Conservation (phyloP, 164 flowering plant genomes). For the Protea cynaroides region DNA sequence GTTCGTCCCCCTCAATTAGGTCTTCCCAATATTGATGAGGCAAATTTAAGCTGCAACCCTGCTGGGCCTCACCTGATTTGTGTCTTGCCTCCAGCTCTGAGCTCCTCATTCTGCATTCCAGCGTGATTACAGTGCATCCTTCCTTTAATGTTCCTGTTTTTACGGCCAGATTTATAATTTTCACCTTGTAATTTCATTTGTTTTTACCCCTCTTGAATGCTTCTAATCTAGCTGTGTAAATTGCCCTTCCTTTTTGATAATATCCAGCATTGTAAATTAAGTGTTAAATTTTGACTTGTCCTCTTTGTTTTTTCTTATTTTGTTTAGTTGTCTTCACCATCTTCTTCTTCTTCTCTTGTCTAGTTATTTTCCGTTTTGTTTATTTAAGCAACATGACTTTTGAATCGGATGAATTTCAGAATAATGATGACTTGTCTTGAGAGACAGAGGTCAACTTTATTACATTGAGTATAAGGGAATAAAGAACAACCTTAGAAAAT, state of each 20-base stretch:
- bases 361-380: no score
- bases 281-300: not conserved
- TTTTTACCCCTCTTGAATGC: not conserved
- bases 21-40: slow-evolving; percentile 59
- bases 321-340: no score
- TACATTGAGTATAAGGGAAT: no score
- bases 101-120: slow-evolving; percentile 89
- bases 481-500: no score
- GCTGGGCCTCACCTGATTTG: slow-evolving; percentile 90
- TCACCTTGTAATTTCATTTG: not conserved
- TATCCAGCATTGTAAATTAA: not conserved
- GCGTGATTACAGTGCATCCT: slow-evolving; percentile 24
- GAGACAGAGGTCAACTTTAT: no score
- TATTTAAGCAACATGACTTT: no score
- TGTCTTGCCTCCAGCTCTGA: slow-evolving; percentile 83
- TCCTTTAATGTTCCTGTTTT: slow-evolving; percentile 1
- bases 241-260: not conserved
- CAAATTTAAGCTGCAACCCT: slow-evolving; percentile 85
- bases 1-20: slow-evolving; percentile 89
- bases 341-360: no score
- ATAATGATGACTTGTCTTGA: no score
- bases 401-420: no score
- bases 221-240: slow-evolving; percentile 4
- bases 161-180: not conserved
- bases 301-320: not conserved